A percentile compares a stretch with the other conserved stretches of the same genome.
phyloP scores from a whole-genome alignment of 768 basidiomycete genomes.

The Panaeolus papilionaceus region DNA sequence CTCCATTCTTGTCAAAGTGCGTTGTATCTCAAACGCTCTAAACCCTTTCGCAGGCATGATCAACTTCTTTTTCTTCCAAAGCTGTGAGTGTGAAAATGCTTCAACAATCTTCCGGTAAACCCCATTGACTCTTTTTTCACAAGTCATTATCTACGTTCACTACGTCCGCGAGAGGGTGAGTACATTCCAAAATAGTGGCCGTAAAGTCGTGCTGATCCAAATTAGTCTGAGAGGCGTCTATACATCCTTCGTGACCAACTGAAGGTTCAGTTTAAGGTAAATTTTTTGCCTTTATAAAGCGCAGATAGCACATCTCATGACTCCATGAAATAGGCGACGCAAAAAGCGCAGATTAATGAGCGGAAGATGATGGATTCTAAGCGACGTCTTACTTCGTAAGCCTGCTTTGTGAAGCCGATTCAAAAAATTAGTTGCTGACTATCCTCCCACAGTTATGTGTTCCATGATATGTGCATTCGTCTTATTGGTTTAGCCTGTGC shows the following conservation, averaged over 20 bases:
- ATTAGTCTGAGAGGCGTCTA: conserved; percentile 68
- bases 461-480: conserved; percentile 67
- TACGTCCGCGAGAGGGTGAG: conserved; percentile 67
- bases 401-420: conserved; percentile 24
- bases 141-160: conserved; percentile 78
- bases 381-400: conserved; percentile 78
- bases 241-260: conserved; percentile 77
- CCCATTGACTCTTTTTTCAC: conserved; percentile 32
- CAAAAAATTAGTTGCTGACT: conserved; percentile 14
- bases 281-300: conserved; percentile 20
- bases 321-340: conserved; percentile 51
- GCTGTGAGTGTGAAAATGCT: conserved; percentile 46
- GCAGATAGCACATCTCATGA: conserved; percentile 7
- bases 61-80: conserved; percentile 80
- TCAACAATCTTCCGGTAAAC: neutral
- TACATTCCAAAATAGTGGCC: neutral
- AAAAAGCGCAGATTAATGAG: conserved; percentile 81
- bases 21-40: neutral
- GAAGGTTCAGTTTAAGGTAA: conserved; percentile 70
- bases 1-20: conserved; percentile 4
- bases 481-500: conserved; percentile 4
- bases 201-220: conserved; percentile 11
- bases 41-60: conserved; percentile 53
- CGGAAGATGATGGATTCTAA: conserved; percentile 82
- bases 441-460: conserved; percentile 60